Base-by-base conservation (phyloP, 805 yeast genomes). In the Pichia ethanolica region DNA sequence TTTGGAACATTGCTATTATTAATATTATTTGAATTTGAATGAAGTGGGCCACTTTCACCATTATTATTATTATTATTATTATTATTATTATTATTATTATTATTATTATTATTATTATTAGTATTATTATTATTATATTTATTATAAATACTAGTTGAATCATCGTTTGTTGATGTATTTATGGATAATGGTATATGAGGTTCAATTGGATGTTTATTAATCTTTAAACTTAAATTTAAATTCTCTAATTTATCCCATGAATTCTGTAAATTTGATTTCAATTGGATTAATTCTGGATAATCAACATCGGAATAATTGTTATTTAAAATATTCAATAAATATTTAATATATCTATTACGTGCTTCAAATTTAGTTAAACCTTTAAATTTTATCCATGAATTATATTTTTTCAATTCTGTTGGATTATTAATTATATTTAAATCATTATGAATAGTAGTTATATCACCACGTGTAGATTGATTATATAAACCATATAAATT, bases 391-490 rank as follows among this genome's bases (percentile, higher is more conserved):
- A 83, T 80, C 96, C 96, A 88, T 0, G 95, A 89, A 57, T 85
- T 90, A 84, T 89, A 86, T 62, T 88, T 87, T 56, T 80, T 75
- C 54, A 76, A 83, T 58, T 81, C 87, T 55, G 82, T 88, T 8
- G 77, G 70, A 1, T 77, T 65, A 39, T 63, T 65, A 5, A 89
- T 90, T 1, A 66, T 5, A 33, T 33, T 64, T 0, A 91, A 91
- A 43, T 89, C 68, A 3, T 76, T 74, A 79, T 85, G 75, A 39
- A 83, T 71, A 2, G 83, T 83, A 44, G 75, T 77, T 8, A 86
- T 89, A 62, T 88, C 81, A 7, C 96, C 96, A 65, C 86, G 91
- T 5, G 95, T 88, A 2, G 95, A 90, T 62, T 88, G 96, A 59
- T 88, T 89, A 67, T 87, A 88, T 45, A 88, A 72, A 0, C 95